These are phyloP conservation scores for Pistacia integerrima DNA, from an alignment of 345 rosid genomes.

Conservation along the genomic window DNA sequence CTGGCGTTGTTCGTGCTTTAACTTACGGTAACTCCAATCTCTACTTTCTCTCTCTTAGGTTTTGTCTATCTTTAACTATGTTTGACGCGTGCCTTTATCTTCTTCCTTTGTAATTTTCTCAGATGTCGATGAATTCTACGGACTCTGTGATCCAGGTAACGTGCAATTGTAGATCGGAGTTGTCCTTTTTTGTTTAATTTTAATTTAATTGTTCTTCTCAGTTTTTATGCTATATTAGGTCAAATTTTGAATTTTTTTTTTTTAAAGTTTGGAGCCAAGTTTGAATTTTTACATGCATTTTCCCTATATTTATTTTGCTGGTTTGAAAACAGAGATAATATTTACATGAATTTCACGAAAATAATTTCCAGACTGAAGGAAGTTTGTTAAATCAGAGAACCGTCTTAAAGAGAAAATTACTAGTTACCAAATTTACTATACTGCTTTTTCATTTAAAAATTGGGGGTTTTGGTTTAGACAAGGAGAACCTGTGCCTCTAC, in stretches of 20 bases:
- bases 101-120: conserved; percentile 6
- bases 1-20: conserved; percentile 89
- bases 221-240: neutral
- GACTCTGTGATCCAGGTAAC: conserved; percentile 97
- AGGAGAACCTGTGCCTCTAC: conserved; percentile 93
- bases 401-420: neutral
- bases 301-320: neutral
- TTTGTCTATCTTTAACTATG: neutral
- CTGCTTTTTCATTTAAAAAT: neutral
- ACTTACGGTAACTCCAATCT: conserved; percentile 52
- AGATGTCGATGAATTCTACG: conserved; percentile 93
- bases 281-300: neutral
- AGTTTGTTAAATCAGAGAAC: neutral
- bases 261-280: neutral
- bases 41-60: neutral
- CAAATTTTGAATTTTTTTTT: neutral
- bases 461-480: conserved; percentile 46
- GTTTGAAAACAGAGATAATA: neutral
- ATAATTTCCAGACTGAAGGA: neutral
- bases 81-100: neutral
- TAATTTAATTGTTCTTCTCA: neutral
- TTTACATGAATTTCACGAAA: neutral
- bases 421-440: neutral
- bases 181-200: neutral
- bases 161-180: conserved; percentile 17